These are phyloP conservation scores for Elsinoe australis DNA, from an alignment of 2,329 filamentous ascomycete species.

Conservation along the genomic window DNA sequence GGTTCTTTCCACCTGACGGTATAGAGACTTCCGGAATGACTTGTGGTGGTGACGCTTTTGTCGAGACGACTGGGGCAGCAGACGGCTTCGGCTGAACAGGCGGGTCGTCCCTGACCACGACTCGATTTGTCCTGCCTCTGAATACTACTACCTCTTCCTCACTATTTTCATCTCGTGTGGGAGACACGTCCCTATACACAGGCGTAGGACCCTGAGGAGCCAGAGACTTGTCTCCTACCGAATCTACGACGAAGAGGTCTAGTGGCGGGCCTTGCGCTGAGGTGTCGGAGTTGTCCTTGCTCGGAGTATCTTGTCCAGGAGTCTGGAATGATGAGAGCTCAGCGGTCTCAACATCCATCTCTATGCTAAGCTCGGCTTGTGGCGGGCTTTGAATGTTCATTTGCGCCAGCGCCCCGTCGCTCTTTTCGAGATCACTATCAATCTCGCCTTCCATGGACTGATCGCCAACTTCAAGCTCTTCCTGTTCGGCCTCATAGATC, in stretches of 20 bases:
- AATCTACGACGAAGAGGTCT: constrained; percentile 29
- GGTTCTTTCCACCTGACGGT: no score
- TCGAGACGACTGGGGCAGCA: background rate
- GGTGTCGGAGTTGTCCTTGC: constrained; percentile 3
- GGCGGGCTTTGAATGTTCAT: constrained; percentile 26
- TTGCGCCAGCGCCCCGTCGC: constrained; percentile 27
- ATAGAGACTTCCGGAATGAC: no score
- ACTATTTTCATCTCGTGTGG: constrained; percentile 33
- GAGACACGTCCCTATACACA: background rate
- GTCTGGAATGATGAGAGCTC: constrained; percentile 15
- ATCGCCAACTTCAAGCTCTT: constrained; percentile 21
- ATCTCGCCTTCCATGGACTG: constrained; percentile 20
- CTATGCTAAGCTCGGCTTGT: constrained; percentile 19
- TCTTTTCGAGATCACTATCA: constrained; percentile 27
- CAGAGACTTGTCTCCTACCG: constrained; percentile 27
- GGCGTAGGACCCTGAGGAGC: constrained; percentile 17
- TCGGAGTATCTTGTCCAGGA: constrained; percentile 1
- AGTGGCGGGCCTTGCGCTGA: background rate
- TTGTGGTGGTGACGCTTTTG: background rate
- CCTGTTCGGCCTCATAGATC: constrained; percentile 28
- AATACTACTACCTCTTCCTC: constrained; percentile 70
- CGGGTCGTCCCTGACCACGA: constrained; percentile 27
- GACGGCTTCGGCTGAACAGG: constrained; percentile 6
- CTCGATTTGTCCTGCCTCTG: constrained; percentile 41
- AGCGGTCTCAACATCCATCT: constrained; percentile 18